phyloP scores from a whole-genome alignment of 306 rosid species.

The Cucurbita maxima region DNA sequence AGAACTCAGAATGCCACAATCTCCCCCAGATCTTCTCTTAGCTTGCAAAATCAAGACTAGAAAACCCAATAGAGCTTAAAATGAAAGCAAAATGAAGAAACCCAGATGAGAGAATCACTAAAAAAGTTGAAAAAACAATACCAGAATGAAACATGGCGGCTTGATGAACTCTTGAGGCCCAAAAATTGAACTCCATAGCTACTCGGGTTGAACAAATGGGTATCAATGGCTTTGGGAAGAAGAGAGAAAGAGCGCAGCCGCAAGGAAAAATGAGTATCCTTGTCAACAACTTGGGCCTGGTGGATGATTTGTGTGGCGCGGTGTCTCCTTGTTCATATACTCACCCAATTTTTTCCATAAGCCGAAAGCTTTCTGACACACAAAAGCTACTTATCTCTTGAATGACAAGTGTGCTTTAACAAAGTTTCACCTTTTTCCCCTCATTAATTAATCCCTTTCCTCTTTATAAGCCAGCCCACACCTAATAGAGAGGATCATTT shows the following conservation, averaged over 20 bases:
- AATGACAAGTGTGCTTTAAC: neutral
- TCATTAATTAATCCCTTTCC: neutral
- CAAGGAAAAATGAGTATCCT: neutral
- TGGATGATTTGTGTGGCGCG: neutral
- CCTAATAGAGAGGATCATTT: no score
- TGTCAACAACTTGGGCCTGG: slow-evolving; percentile 3
- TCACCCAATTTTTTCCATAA: neutral
- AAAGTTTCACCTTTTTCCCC: neutral
- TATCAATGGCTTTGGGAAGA: slow-evolving; percentile 6
- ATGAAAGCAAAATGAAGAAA: neutral
- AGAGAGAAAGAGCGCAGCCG: neutral
- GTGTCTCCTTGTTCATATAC: slow-evolving; percentile 6
- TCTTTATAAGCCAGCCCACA: no score
- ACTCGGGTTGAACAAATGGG: neutral
- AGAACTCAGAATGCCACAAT: neutral
- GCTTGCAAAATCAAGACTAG: neutral
- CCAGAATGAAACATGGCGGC: slow-evolving; percentile 61
- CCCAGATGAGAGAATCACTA: neutral
- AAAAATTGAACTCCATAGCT: slow-evolving; percentile 57
- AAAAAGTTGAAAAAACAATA: slow-evolving; percentile 10
- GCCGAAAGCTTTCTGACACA: slow-evolving; percentile 1
- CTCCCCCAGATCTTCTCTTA: neutral
- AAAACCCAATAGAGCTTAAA: neutral
- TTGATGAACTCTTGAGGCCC: slow-evolving; percentile 45
- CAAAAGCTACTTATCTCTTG: neutral